Base-by-base conservation (phyloP, 805 yeast genomes). In the Ogataea naganishii region DNA sequence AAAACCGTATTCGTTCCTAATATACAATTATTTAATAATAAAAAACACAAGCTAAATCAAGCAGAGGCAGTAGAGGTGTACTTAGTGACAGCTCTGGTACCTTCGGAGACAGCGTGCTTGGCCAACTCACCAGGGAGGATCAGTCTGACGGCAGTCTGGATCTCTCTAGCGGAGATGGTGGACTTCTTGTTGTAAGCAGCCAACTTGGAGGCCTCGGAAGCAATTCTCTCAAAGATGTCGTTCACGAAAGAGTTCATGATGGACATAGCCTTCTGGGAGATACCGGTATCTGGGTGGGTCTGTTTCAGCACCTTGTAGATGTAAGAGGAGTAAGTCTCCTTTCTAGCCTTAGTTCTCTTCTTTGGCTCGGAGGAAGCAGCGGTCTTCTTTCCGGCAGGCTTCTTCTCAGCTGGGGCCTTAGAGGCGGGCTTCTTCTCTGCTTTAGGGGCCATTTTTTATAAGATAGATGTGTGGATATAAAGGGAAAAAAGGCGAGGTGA, bases 221-320 rank as follows among this genome's bases (percentile, higher is more conserved):
- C 96, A 53, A 89, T 82, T 75, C 97, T 88, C 74, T 88, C 96
- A 60, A 88, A 89, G 60, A 88, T 85, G 68, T 89, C 96, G 70
- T 86, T 88, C 51, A 89, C 96, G 53, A 89, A 89, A 25, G 96
- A 89, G 82, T 89, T 89, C 89, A 89, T 80, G 64, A 89, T 89
- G 46, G 95, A 85, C 95, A 89, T 89, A 44, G 97, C 95, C 63
- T 85, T 83, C 70, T 86, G 95, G 52, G 97, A 88, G 62, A 89
- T 89, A 84, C 96, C 97, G 42, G 97, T 89, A 65, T 89, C 96
- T 65, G 96, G 97, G 69, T 89, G 97, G 41, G 96, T 88, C 75
- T 89, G 96, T 70, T 88, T 88, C 62, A 89, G 80, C 47, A 88
- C 96, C 70, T 89, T 89, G 92, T 88, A 89, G 62, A 89, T 89